phyloP scores from a whole-genome alignment of 768 basidiomycete species.

The Leucogyrophana mollusca region DNA sequence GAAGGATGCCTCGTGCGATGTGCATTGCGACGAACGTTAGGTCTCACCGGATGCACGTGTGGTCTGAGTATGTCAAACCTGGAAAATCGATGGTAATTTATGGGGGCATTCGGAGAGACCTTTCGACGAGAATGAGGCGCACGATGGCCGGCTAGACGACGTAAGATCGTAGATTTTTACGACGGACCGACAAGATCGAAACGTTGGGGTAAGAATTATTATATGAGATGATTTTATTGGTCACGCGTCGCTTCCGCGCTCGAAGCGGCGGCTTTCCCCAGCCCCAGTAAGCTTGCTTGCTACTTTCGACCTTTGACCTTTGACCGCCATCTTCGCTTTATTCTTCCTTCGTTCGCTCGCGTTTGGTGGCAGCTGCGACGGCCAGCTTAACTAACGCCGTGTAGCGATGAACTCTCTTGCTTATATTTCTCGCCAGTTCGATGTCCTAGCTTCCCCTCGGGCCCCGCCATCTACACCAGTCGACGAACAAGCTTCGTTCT shows the following conservation, averaged over 20 bases:
- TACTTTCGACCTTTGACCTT: neutral
- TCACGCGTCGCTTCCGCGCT: slow-evolving; percentile 6
- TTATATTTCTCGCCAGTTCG: slow-evolving; percentile 80
- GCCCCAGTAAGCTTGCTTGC: neutral
- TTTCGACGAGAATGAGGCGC: too few species aligned
- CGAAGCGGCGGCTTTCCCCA: neutral
- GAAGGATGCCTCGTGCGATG: too few species aligned
- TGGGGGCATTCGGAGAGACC: too few species aligned
- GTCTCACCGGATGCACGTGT: too few species aligned
- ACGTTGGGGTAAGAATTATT: too few species aligned
- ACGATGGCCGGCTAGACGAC: too few species aligned
- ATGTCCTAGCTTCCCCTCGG: slow-evolving; percentile 63
- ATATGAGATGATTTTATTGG: neutral
- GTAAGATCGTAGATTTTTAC: too few species aligned
- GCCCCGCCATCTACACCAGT: slow-evolving; percentile 59
- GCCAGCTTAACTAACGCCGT: neutral
- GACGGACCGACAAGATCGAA: too few species aligned
- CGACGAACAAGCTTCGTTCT: slow-evolving; percentile 32
- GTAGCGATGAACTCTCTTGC: slow-evolving; percentile 74
- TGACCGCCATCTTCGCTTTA: neutral
- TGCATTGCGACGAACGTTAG: too few species aligned
- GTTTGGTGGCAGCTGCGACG: slow-evolving; percentile 4
- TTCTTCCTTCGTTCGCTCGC: slow-evolving; percentile 4
- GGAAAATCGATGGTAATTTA: too few species aligned
- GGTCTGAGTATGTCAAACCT: too few species aligned